Evolutionary conservation across 306 rosid species (phyloP).

Genomic region (Inga laurina): DNA sequence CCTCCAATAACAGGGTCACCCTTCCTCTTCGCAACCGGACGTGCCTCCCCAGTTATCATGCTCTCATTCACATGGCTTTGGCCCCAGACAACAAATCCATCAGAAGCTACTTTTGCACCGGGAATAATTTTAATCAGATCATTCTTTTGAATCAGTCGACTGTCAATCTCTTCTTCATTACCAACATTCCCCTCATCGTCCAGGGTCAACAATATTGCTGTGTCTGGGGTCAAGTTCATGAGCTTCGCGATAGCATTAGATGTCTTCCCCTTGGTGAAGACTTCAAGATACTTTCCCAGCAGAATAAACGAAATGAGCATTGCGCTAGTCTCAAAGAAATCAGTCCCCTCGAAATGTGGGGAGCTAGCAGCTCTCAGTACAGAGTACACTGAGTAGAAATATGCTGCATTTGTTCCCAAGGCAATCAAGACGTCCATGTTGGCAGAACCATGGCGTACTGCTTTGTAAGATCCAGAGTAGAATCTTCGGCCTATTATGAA

Average conservation of each 20-base stretch:
- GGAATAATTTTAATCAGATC: conserved; percentile 73
- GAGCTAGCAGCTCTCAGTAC: conserved; percentile 70
- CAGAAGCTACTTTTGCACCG: conserved; percentile 77
- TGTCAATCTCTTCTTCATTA: conserved; percentile 65
- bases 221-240: conserved; percentile 78
- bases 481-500: conserved; percentile 73
- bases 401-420: conserved; percentile 90
- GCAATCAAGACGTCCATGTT: conserved; percentile 93
- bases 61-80: conserved; percentile 92
- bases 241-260: conserved; percentile 90
- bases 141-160: conserved; percentile 78
- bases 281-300: conserved; percentile 88
- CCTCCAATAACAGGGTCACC: conserved; percentile 85
- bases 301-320: conserved; percentile 89
- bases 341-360: conserved; percentile 61
- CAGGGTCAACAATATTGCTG: conserved; percentile 55
- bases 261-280: conserved; percentile 86
- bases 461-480: conserved; percentile 70
- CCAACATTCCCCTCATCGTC: conserved; percentile 58
- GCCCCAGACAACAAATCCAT: conserved; percentile 80
- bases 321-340: conserved; percentile 89
- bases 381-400: conserved; percentile 81
- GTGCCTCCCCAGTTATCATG: conserved; percentile 92
- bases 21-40: conserved; percentile 61
- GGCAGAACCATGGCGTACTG: conserved; percentile 71